phyloP scores from a whole-genome alignment of 768 basidiomycete genomes.

The Suillus fuscotomentosus region DNA sequence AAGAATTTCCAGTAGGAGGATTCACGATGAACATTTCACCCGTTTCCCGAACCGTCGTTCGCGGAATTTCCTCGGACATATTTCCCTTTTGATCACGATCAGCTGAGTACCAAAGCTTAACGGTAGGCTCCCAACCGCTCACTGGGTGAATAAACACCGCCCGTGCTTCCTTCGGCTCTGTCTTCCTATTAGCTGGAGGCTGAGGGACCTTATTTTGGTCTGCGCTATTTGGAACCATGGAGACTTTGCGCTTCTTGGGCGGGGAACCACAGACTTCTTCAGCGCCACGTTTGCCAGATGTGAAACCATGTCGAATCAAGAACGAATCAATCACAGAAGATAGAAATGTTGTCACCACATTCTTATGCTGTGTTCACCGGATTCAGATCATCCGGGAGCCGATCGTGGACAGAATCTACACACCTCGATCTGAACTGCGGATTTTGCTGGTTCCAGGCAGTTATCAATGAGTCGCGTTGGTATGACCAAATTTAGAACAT shows the following conservation, averaged over 20 bases:
- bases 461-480: constrained; percentile 72
- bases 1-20: constrained; percentile 68
- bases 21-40: constrained; percentile 61
- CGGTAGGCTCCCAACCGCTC: constrained; percentile 8
- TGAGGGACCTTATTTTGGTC: neutral
- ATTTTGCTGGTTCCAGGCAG: constrained; percentile 77
- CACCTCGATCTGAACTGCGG: constrained; percentile 66
- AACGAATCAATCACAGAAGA: constrained; percentile 59
- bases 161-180: constrained; percentile 11
- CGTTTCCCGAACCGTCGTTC: constrained; percentile 49
- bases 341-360: constrained; percentile 54
- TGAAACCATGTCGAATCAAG: constrained; percentile 63
- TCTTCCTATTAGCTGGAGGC: constrained; percentile 4
- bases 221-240: constrained; percentile 7
- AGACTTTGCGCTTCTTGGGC: constrained; percentile 53
- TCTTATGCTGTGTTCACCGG: constrained; percentile 48
- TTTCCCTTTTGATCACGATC: constrained; percentile 10
- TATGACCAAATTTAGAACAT: constrained; percentile 73
- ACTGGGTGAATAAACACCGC: constrained; percentile 19
- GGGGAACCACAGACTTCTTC: constrained; percentile 23
- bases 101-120: constrained; percentile 9
- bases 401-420: constrained; percentile 17
- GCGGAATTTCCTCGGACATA: constrained; percentile 30
- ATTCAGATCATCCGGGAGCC: constrained; percentile 8
- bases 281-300: constrained; percentile 19